These are phyloP conservation scores for Guadua angustifolia DNA, from an alignment of 176 grass and related monocot genomes.

Conservation along the genomic window DNA sequence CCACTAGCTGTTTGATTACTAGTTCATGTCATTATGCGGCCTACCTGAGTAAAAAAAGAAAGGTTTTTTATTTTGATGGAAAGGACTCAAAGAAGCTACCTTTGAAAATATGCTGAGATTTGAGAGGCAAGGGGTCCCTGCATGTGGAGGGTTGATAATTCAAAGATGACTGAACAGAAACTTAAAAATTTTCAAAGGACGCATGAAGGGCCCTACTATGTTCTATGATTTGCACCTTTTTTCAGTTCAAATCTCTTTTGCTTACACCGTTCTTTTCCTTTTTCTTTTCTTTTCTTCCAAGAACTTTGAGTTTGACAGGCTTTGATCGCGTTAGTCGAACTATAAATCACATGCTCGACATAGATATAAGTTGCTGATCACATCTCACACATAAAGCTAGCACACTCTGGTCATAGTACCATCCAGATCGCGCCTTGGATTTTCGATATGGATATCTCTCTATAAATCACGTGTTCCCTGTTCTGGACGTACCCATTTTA, in stretches of 20 bases:
- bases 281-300: slow-evolving; percentile 36
- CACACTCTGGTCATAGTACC: background rate
- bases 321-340: slow-evolving; percentile 26
- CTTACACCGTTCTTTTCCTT: slow-evolving; percentile 23
- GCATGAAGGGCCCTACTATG: slow-evolving; percentile 42
- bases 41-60: slow-evolving; percentile 12
- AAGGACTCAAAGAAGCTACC: slow-evolving; percentile 43
- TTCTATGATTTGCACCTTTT: slow-evolving; percentile 4
- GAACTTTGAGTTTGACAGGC: slow-evolving; percentile 28
- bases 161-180: slow-evolving; percentile 7
- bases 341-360: background rate
- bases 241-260: slow-evolving; percentile 8
- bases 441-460: background rate
- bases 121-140: slow-evolving; percentile 25
- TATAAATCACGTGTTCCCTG: background rate
- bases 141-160: slow-evolving; percentile 20
- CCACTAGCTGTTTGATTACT: background rate
- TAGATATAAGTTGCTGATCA: background rate
- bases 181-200: slow-evolving; percentile 35
- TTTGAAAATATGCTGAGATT: slow-evolving; percentile 54
- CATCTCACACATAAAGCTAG: background rate
- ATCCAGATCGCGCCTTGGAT: background rate
- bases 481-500: background rate
- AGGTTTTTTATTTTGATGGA: slow-evolving; percentile 21
- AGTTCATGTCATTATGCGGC: background rate